Percentiles rank a stretch among this genome's conserved stretches.
Conservation (phyloP, 2,329 filamentous ascomycete species). For the Nigrograna mackinnonii region DNA sequence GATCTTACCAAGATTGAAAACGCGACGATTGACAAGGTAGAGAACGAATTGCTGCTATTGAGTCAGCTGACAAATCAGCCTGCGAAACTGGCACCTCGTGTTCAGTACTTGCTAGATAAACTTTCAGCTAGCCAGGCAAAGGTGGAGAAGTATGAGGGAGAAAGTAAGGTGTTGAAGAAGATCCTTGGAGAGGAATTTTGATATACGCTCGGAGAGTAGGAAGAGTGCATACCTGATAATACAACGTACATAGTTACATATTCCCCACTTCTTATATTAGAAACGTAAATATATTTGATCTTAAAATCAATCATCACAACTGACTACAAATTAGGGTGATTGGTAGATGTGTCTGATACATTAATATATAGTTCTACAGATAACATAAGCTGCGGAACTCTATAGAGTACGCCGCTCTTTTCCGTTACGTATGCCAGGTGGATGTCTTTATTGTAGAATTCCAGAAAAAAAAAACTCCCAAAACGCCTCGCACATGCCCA, state of each 20-base stretch:
- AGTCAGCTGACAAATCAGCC: slow-evolving; percentile 73
- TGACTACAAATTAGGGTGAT: no score
- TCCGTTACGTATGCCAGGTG: no score
- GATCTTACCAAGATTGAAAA: slow-evolving; percentile 74
- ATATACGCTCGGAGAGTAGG: neutral
- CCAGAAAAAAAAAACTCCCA: no score
- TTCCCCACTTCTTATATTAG: no score
- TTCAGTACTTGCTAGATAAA: slow-evolving; percentile 75
- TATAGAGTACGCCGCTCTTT: no score
- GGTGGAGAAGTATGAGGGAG: slow-evolving; percentile 72
- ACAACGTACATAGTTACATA: slow-evolving; percentile 3
- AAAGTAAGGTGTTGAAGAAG: slow-evolving; percentile 74
- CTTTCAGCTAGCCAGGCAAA: slow-evolving; percentile 73
- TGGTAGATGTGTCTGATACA: no score
- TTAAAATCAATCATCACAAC: no score
- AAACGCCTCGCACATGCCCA: no score
- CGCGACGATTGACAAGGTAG: slow-evolving; percentile 75
- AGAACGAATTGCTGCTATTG: slow-evolving; percentile 75
- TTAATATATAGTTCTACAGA: no score
- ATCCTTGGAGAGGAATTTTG: slow-evolving; percentile 60
- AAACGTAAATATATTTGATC: no score
- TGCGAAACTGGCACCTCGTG: slow-evolving; percentile 65
- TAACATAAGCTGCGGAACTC: no score
- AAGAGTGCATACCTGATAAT: neutral
- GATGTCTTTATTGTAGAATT: no score